A percentile compares a stretch with the other conserved stretches of the same genome.
These are phyloP conservation scores for Vicia faba DNA, from an alignment of 306 rosid species.

Conservation along the genomic window DNA sequence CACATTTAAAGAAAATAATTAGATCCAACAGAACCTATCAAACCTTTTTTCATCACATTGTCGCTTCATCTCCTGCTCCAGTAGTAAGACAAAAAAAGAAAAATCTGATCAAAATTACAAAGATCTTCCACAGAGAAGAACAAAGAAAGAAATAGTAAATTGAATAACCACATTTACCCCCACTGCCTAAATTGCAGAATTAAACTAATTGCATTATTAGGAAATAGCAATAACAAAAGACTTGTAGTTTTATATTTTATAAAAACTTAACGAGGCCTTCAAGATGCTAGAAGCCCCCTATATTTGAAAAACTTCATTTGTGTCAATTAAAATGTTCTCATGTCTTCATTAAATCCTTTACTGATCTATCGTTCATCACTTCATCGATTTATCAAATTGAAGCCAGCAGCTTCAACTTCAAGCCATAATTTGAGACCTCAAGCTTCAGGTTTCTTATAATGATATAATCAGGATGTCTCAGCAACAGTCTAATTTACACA, in stretches of 20 bases:
- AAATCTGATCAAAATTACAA: conserved; percentile 23
- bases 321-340: background rate
- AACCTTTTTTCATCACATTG: conserved; percentile 98
- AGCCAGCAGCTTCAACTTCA: background rate
- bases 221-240: conserved; percentile 15
- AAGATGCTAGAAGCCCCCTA: conserved; percentile 34
- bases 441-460: conserved; percentile 9
- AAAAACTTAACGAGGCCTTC: conserved; percentile 4
- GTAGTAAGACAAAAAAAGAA: conserved; percentile 39
- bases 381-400: background rate
- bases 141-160: conserved; percentile 23
- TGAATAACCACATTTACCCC: background rate
- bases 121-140: conserved; percentile 17
- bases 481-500: background rate
- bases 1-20: conserved; percentile 16
- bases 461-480: conserved; percentile 3
- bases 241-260: conserved; percentile 13
- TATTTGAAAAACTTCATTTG: background rate
- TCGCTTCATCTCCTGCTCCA: conserved; percentile 95
- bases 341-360: background rate
- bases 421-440: background rate
- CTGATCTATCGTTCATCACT: background rate
- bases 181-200: conserved; percentile 6
- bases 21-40: conserved; percentile 29
- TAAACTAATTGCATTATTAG: conserved; percentile 16